Conservation (phyloP, 768 basidiomycete genomes). For the Cyclocybe cylindracea region DNA sequence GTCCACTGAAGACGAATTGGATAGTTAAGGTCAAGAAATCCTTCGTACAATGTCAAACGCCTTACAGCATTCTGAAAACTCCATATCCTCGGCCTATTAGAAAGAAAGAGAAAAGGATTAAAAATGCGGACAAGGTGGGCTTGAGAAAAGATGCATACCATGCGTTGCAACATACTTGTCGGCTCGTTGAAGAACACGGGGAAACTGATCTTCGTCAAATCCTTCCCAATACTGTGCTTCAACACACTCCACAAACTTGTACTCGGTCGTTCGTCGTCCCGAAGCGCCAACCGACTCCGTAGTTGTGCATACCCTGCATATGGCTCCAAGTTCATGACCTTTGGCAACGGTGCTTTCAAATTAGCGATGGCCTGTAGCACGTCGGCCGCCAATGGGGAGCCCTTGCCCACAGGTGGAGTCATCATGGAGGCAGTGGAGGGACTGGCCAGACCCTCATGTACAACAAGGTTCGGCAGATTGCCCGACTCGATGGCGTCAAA, state of each 20-base stretch:
- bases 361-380: not conserved
- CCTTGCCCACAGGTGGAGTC: not conserved
- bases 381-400: not conserved
- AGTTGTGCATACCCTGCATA: slow-evolving; percentile 73
- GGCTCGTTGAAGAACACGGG: slow-evolving; percentile 94
- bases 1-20: slow-evolving; percentile 58
- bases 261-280: slow-evolving; percentile 75
- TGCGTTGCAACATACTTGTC: slow-evolving; percentile 95
- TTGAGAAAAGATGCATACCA: slow-evolving; percentile 48
- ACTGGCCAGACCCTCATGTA: slow-evolving; percentile 63
- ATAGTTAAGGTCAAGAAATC: slow-evolving; percentile 2
- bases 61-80: slow-evolving; percentile 90
- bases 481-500: slow-evolving; percentile 94
- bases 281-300: slow-evolving; percentile 60
- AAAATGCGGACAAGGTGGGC: not conserved
- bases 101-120: not conserved
- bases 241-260: slow-evolving; percentile 94
- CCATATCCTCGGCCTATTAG: slow-evolving; percentile 87
- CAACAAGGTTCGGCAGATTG: slow-evolving; percentile 71
- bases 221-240: slow-evolving; percentile 95
- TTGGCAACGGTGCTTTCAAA: slow-evolving; percentile 4
- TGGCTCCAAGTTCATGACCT: slow-evolving; percentile 30
- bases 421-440: slow-evolving; percentile 26
- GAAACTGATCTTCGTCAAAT: slow-evolving; percentile 93
- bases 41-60: slow-evolving; percentile 15